These are phyloP conservation scores for Cyclostephanos tholiformis DNA, from an alignment of 108 stramenopile genomes.

Conservation along the genomic window DNA sequence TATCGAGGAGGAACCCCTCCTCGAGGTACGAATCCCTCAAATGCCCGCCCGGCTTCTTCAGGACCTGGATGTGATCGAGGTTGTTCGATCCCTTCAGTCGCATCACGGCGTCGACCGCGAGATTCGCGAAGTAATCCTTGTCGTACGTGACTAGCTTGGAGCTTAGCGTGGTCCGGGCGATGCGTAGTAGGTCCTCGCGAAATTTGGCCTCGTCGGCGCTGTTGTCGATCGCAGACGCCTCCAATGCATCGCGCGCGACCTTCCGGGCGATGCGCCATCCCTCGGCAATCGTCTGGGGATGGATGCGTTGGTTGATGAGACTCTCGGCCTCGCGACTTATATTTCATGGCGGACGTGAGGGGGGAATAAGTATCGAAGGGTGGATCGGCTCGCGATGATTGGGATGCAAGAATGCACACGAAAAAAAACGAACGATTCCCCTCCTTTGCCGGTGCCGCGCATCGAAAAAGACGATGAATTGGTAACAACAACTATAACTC, in stretches of 20 bases:
- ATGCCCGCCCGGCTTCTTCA: slow-evolving; percentile 96
- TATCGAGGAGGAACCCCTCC: slow-evolving; percentile 97
- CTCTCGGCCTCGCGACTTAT: slow-evolving; percentile 92
- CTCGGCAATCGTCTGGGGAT: slow-evolving; percentile 97
- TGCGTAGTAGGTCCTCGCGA: slow-evolving; percentile 89
- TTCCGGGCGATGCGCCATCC: slow-evolving; percentile 96
- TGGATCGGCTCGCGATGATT: neutral
- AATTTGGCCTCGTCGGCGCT: slow-evolving; percentile 65
- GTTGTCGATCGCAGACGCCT: slow-evolving; percentile 63
- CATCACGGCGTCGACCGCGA: slow-evolving; percentile 97
- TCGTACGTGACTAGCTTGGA: slow-evolving; percentile 97
- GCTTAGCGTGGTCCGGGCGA: slow-evolving; percentile 95
- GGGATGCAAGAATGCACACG: neutral
- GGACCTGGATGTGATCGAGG: slow-evolving; percentile 96
- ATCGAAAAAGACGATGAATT: too few relatives aligned
- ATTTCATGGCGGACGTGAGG: too few relatives aligned
- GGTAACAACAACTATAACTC: too few relatives aligned
- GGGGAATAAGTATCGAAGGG: neutral
- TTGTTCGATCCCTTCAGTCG: slow-evolving; percentile 91
- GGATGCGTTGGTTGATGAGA: slow-evolving; percentile 93
- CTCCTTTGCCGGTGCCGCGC: neutral
- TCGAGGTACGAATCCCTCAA: slow-evolving; percentile 96
- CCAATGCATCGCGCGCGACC: slow-evolving; percentile 86
- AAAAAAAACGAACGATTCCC: neutral
- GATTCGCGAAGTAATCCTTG: slow-evolving; percentile 95